Evolutionary conservation across 257 asterid genomes (phyloP).

Genomic region (Forsythia viridissima): DNA sequence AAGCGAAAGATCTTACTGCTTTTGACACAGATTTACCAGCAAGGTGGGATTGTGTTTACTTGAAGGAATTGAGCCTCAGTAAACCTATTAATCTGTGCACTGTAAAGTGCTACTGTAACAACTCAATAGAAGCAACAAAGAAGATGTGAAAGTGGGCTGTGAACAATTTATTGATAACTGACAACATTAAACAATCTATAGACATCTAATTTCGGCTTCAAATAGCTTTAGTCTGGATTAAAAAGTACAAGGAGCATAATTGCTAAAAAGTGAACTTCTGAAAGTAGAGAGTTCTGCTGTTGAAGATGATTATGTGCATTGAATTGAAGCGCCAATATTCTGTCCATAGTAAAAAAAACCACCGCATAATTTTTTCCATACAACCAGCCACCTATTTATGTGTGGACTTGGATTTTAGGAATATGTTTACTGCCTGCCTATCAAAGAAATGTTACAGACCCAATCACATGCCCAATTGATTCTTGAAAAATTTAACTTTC

Average conservation of each 20-base stretch:
- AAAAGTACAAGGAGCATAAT: not conserved
- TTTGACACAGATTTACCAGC: not conserved
- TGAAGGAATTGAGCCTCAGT: not conserved
- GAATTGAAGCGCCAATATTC: not conserved
- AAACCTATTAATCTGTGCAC: not conserved
- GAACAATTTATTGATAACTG: not conserved
- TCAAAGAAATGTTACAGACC: not conserved
- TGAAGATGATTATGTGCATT: not conserved
- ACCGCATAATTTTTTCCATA: not conserved
- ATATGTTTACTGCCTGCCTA: not conserved
- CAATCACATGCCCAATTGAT: slow-evolving; percentile 1
- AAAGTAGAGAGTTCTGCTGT: not conserved
- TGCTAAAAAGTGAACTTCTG: not conserved
- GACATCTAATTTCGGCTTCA: not conserved
- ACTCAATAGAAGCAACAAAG: not conserved
- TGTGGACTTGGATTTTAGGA: not conserved
- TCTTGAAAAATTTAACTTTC: not conserved
- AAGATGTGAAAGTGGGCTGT: not conserved
- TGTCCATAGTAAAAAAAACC: not conserved
- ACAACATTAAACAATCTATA: too few species aligned
- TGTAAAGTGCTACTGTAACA: not conserved
- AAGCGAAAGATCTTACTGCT: not conserved
- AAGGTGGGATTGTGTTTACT: slow-evolving; percentile 1
- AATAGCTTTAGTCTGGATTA: not conserved
- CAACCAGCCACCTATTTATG: not conserved